Conservation (phyloP, 352 stramenopile genomes). For the Plasmopara halstedii region DNA sequence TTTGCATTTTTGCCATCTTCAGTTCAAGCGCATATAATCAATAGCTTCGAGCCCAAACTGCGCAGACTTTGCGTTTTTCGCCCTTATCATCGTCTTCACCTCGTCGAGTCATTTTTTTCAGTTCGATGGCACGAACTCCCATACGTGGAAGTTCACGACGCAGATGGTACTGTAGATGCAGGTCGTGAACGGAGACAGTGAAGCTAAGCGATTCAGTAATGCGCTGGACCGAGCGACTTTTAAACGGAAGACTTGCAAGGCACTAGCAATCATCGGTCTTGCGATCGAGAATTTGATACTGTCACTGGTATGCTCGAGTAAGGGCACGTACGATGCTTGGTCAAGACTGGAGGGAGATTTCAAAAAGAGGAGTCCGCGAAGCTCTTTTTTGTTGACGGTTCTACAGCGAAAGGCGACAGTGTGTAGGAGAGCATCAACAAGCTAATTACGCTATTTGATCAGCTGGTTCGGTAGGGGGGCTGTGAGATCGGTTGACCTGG, state of each 20-base stretch:
- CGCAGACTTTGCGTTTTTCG: background rate
- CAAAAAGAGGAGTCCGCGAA: slow-evolving; percentile 16
- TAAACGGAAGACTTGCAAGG: background rate
- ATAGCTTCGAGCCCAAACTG: background rate
- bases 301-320: background rate
- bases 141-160: slow-evolving; percentile 27
- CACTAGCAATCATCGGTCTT: background rate
- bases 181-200: slow-evolving; percentile 6
- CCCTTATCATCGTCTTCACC: background rate
- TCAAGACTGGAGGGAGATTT: slow-evolving; percentile 14
- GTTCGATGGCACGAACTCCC: slow-evolving; percentile 1
- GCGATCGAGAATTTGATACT: background rate
- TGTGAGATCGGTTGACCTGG: background rate
- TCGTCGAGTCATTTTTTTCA: background rate
- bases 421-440: slow-evolving; percentile 16
- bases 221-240: background rate
- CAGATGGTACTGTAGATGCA: slow-evolving; percentile 19
- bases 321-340: background rate
- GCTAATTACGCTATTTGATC: background rate
- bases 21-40: too few relatives aligned
- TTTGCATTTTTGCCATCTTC: too few relatives aligned
- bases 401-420: slow-evolving; percentile 14
- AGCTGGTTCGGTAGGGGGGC: background rate
- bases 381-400: slow-evolving; percentile 1
- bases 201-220: background rate